Evolutionary conservation across 164 flowering plant species (phyloP).

Genomic region (Hamamelis virginiana): DNA sequence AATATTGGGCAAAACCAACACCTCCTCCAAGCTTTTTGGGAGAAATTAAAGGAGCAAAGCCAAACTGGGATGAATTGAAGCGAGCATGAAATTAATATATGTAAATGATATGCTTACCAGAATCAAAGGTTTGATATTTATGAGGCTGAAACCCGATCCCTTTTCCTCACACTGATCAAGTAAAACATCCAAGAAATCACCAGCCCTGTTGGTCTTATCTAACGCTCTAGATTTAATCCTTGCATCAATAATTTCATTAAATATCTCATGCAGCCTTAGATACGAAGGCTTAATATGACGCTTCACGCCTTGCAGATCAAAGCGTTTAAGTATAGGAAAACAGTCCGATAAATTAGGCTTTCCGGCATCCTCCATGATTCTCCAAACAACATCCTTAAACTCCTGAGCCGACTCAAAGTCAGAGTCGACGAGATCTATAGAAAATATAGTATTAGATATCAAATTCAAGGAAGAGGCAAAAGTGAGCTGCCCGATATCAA

Average conservation of each 20-base stretch:
- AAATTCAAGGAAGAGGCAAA: slow-evolving; percentile 25
- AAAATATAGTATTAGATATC: slow-evolving; percentile 25
- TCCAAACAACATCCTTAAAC: slow-evolving; percentile 31
- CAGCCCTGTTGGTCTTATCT: neutral
- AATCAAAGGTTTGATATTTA: slow-evolving; percentile 26
- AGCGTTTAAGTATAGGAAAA: slow-evolving; percentile 23
- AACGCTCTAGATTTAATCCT: slow-evolving; percentile 13
- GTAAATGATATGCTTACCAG: too few species aligned
- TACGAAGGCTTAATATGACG: slow-evolving; percentile 12
- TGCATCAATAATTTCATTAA: slow-evolving; percentile 22
- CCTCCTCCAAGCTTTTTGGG: too few species aligned
- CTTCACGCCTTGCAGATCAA: slow-evolving; percentile 26
- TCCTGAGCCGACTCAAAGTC: slow-evolving; percentile 19
- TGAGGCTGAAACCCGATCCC: slow-evolving; percentile 11
- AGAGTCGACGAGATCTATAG: slow-evolving; percentile 21
- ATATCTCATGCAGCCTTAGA: slow-evolving; percentile 20
- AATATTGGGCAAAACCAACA: too few species aligned
- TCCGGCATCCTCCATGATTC: slow-evolving; percentile 28
- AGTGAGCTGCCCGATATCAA: slow-evolving; percentile 16
- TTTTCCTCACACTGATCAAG: slow-evolving; percentile 25
- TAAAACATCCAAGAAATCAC: slow-evolving; percentile 31
- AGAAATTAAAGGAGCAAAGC: too few species aligned
- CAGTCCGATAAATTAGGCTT: slow-evolving; percentile 25
- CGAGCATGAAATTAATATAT: too few species aligned
- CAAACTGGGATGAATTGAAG: too few species aligned